phyloP scores from a whole-genome alignment of 2,329 filamentous ascomycete genomes.

The Neofusicoccum laricinum region DNA sequence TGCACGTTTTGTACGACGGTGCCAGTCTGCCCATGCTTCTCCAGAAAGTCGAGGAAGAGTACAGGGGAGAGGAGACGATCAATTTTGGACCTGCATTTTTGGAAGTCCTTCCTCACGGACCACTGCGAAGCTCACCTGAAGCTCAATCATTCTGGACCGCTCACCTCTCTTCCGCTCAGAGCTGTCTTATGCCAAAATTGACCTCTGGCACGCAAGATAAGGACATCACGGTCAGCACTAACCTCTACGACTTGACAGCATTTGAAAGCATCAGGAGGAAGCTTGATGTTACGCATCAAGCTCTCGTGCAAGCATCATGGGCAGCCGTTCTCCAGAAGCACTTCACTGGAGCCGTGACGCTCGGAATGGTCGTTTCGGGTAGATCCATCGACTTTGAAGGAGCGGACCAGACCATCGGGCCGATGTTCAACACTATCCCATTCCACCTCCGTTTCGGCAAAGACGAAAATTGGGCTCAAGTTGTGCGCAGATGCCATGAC shows the following conservation, averaged over 20 bases:
- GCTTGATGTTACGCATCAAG: slow-evolving; percentile 73
- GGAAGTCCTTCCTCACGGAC: slow-evolving; percentile 66
- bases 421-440: slow-evolving; percentile 87
- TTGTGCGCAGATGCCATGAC: slow-evolving; percentile 64
- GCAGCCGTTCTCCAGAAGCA: slow-evolving; percentile 57
- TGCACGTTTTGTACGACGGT: slow-evolving; percentile 86
- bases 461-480: slow-evolving; percentile 55
- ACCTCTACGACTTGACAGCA: slow-evolving; percentile 47
- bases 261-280: slow-evolving; percentile 49
- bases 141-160: slow-evolving; percentile 66
- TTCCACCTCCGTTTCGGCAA: slow-evolving; percentile 53
- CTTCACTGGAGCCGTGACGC: slow-evolving; percentile 48
- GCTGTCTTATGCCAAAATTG: slow-evolving; percentile 29
- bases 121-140: slow-evolving; percentile 51
- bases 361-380: slow-evolving; percentile 78
- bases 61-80: slow-evolving; percentile 34
- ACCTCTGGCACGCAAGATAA: slow-evolving; percentile 20
- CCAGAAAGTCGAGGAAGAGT: slow-evolving; percentile 53
- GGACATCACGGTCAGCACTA: slow-evolving; percentile 24
- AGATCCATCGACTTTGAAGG: slow-evolving; percentile 66
- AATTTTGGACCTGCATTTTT: slow-evolving; percentile 57
- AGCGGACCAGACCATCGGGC: slow-evolving; percentile 69
- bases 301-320: slow-evolving; percentile 75
- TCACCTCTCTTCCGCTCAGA: slow-evolving; percentile 46
- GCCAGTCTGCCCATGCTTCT: slow-evolving; percentile 71